Evolutionary conservation across 768 basidiomycete genomes (phyloP).

Genomic region (Coprinellus micaceus): DNA sequence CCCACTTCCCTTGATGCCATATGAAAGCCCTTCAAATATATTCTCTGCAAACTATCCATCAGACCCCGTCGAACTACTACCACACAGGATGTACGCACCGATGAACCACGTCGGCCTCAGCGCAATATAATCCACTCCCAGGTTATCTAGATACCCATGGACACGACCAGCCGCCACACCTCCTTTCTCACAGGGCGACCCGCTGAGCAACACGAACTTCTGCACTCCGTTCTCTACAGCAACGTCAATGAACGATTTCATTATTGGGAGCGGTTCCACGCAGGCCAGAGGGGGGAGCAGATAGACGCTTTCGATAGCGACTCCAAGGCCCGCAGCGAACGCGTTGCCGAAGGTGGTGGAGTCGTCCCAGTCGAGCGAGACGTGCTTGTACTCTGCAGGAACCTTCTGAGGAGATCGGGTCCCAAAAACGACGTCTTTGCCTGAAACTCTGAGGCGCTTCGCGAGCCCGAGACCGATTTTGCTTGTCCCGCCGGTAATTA

Average conservation of each 20-base stretch:
- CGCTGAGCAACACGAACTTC: constrained; percentile 23
- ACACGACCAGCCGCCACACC: constrained; percentile 12
- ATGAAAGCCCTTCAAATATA: constrained; percentile 17
- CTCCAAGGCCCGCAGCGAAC: background rate
- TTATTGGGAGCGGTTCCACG: constrained; percentile 19
- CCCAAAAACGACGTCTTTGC: constrained; percentile 17
- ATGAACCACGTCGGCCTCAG: constrained; percentile 37
- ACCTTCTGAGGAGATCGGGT: constrained; percentile 18
- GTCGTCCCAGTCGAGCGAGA: constrained; percentile 35
- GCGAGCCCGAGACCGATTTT: constrained; percentile 19
- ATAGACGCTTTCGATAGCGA: constrained; percentile 26
- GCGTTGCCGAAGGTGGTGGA: constrained; percentile 14
- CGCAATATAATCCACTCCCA: constrained; percentile 30
- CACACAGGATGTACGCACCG: no score
- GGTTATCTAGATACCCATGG: constrained; percentile 31
- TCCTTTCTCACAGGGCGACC: background rate
- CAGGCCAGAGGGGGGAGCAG: constrained; percentile 22
- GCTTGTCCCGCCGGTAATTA: constrained; percentile 26
- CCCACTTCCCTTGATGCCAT: constrained; percentile 21
- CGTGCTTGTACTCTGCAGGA: constrained; percentile 16
- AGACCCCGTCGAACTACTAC: no score
- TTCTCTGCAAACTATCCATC: constrained; percentile 25
- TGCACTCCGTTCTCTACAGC: constrained; percentile 20
- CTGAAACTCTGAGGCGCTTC: constrained; percentile 14
- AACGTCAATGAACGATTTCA: constrained; percentile 22